phyloP scores from a whole-genome alignment of 192 early-diverging fungal genomes.

The Blastocladiella britannica region DNA sequence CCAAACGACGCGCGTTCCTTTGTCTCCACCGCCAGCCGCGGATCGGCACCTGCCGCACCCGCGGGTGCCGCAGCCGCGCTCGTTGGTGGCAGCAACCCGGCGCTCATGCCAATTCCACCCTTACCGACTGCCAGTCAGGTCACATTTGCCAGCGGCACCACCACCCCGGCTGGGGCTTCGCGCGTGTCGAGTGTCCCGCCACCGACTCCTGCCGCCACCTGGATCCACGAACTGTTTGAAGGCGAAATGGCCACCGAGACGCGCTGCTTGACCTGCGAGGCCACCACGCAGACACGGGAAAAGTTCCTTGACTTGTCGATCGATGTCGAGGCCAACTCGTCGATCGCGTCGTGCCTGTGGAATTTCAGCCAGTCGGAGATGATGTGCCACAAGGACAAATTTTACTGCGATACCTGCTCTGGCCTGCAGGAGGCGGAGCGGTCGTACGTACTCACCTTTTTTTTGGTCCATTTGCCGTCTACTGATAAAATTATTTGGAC shows the following conservation, averaged over 20 bases:
- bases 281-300: conserved; percentile 22
- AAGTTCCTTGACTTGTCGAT: conserved; percentile 87
- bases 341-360: conserved; percentile 79
- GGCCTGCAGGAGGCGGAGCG: conserved; percentile 94
- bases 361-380: conserved; percentile 92
- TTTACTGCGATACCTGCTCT: conserved; percentile 85
- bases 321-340: conserved; percentile 89
- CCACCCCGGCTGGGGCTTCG: neutral
- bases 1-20: no score
- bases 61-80: no score
- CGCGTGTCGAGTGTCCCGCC: no score
- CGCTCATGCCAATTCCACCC: no score
- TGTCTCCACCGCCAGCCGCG: no score
- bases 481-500: neutral
- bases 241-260: conserved; percentile 91
- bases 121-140: no score
- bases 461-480: neutral
- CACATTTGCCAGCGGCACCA: no score
- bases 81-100: no score
- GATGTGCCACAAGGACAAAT: conserved; percentile 91
- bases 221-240: conserved; percentile 93
- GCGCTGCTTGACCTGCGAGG: conserved; percentile 90
- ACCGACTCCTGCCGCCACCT: no score
- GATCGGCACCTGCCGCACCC: no score
- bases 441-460: conserved; percentile 17